Conservation (phyloP, 225 moss, liverwort and hornwort genomes). For the Sphagnum tenellum region DNA sequence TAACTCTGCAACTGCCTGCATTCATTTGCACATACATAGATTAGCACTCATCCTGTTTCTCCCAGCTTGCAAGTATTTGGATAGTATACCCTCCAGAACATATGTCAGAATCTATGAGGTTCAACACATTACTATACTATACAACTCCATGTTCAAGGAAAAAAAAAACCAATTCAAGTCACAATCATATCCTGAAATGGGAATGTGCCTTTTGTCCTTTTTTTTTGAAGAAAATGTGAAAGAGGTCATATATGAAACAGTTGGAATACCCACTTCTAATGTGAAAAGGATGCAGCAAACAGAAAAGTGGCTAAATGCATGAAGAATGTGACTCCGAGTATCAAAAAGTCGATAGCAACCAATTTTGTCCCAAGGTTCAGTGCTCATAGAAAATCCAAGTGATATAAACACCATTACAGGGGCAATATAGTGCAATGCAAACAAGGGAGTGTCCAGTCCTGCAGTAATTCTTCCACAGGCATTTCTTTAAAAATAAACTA, state of each 20-base stretch:
- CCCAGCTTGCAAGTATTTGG: neutral
- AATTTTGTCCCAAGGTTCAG: constrained; percentile 21
- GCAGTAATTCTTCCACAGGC: neutral
- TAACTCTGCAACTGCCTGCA: constrained; percentile 12
- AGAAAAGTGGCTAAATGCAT: constrained; percentile 16
- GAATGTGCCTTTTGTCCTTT: neutral
- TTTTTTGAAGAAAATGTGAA: neutral
- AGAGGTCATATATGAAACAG: neutral
- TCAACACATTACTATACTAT: too few species aligned
- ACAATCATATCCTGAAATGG: too few species aligned
- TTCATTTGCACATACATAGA: neutral
- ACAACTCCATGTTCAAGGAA: too few species aligned
- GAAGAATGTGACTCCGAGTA: constrained; percentile 9
- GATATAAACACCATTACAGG: constrained; percentile 23
- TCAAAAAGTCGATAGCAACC: constrained; percentile 5
- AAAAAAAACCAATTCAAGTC: too few species aligned
- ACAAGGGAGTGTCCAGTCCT: constrained; percentile 5
- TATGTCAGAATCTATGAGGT: too few species aligned
- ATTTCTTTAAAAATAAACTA: too few species aligned
- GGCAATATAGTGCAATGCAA: constrained; percentile 12
- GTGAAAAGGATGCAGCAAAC: constrained; percentile 16
- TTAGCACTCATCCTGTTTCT: neutral
- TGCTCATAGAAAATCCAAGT: constrained; percentile 14
- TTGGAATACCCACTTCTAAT: constrained; percentile 10
- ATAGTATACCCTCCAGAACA: neutral